These are phyloP conservation scores for Naganishia cerealis DNA, from an alignment of 1,284 basidiomycete genomes.

Conservation along the genomic window DNA sequence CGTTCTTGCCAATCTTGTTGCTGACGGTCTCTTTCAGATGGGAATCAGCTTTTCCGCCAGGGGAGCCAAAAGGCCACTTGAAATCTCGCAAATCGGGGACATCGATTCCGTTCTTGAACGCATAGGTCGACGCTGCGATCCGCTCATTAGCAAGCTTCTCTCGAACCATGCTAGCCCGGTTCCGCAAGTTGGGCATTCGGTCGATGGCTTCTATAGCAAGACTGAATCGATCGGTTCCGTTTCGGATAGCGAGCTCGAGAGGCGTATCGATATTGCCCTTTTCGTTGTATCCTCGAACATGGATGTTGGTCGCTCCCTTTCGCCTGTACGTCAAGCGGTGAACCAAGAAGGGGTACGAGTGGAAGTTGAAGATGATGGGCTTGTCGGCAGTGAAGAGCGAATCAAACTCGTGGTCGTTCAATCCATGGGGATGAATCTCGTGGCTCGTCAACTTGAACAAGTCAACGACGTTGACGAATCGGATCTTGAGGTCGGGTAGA, in stretches of 20 bases:
- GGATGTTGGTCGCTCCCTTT: constrained; percentile 41
- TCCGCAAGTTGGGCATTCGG: constrained; percentile 40
- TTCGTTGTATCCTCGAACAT: constrained; percentile 47
- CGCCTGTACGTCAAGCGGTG: constrained; percentile 47
- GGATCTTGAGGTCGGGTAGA: constrained; percentile 65
- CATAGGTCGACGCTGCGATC: constrained; percentile 39
- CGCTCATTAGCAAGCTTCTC: constrained; percentile 43
- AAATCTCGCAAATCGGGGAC: constrained; percentile 22
- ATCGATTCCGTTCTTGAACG: constrained; percentile 42
- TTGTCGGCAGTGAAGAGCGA: constrained; percentile 67
- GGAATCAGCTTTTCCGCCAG: constrained; percentile 14
- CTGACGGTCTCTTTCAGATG: constrained; percentile 14
- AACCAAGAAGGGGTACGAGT: constrained; percentile 62
- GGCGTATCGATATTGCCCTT: constrained; percentile 42
- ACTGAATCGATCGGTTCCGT: constrained; percentile 44
- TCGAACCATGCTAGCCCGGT: constrained; percentile 40
- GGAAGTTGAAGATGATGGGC: constrained; percentile 72
- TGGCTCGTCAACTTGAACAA: constrained; percentile 38
- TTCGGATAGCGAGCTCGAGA: constrained; percentile 46
- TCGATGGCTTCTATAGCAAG: constrained; percentile 49
- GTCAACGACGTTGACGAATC: constrained; percentile 70
- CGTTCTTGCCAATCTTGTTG: constrained; percentile 27
- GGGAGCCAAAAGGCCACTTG: constrained; percentile 26
- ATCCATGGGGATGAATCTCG: constrained; percentile 59
- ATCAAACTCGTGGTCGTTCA: constrained; percentile 63